phyloP scores from a whole-genome alignment of 768 basidiomycete genomes.

The Naganishia randhawae region DNA sequence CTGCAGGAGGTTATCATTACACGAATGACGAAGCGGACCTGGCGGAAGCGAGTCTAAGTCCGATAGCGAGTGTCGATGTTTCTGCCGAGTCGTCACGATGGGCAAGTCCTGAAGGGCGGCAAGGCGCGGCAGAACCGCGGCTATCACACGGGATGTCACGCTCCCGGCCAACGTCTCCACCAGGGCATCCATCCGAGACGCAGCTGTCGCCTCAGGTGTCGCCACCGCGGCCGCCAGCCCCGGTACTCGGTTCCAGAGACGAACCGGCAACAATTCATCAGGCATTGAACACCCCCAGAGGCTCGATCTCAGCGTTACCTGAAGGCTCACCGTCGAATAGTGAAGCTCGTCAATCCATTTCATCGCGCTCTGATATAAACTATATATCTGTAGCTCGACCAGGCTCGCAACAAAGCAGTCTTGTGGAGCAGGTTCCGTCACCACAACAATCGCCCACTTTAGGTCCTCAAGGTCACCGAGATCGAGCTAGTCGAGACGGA shows the following conservation, averaged over 20 bases:
- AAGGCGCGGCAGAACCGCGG: not conserved
- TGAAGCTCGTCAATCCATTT: not conserved
- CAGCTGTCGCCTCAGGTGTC: not conserved
- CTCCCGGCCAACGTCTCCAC: not conserved
- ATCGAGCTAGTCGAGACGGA: slow-evolving; percentile 9
- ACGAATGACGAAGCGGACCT: slow-evolving; percentile 13
- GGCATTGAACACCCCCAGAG: slow-evolving; percentile 2
- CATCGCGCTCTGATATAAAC: slow-evolving; percentile 10
- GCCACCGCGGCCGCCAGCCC: too few relatives aligned
- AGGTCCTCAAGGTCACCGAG: slow-evolving; percentile 4
- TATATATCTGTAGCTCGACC: not conserved
- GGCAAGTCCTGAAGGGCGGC: slow-evolving; percentile 1
- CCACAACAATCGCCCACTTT: slow-evolving; percentile 9
- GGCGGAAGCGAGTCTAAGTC: slow-evolving; percentile 22
- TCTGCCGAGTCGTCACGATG: slow-evolving; percentile 23
- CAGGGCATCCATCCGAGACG: not conserved
- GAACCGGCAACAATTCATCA: not conserved
- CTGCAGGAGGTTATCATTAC: slow-evolving; percentile 4
- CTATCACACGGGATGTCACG: not conserved
- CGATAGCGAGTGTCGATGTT: slow-evolving; percentile 22
- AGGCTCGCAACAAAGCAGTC: slow-evolving; percentile 21
- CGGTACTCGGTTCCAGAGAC: not conserved
- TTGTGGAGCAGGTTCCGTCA: slow-evolving; percentile 22
- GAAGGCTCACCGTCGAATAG: not conserved
- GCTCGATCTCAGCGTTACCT: slow-evolving; percentile 4